A percentile compares a stretch with the other conserved stretches of the same genome.
These are phyloP conservation scores for Rhododendron kiyosumense DNA, from an alignment of 148 eudicot genomes.

Conservation along the genomic window DNA sequence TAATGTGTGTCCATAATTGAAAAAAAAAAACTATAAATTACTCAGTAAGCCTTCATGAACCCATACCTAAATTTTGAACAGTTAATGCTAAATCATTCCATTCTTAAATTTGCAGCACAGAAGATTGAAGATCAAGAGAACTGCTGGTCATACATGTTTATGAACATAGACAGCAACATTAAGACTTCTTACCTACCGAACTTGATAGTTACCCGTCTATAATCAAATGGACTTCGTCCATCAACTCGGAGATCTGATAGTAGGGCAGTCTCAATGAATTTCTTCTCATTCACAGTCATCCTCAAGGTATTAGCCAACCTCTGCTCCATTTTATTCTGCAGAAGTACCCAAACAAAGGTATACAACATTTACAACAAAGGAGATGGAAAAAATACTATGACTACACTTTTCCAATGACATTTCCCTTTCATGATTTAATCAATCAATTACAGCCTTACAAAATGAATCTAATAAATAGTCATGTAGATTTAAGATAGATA, in stretches of 20 bases:
- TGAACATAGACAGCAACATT: background rate
- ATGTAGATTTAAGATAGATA: background rate
- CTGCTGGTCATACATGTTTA: background rate
- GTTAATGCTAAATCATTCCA: background rate
- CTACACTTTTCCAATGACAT: background rate
- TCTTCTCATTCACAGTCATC: slow-evolving; percentile 83
- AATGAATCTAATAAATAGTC: background rate
- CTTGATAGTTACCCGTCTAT: slow-evolving; percentile 57
- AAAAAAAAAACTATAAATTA: background rate
- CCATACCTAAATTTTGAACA: background rate
- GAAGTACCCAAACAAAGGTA: background rate
- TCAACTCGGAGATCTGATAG: slow-evolving; percentile 69
- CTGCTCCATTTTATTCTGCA: slow-evolving; percentile 53
- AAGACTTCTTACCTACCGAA: slow-evolving; percentile 63
- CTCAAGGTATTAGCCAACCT: slow-evolving; percentile 71
- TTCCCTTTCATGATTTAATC: background rate
- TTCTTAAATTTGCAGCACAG: background rate
- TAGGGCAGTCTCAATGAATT: slow-evolving; percentile 74
- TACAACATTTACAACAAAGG: background rate
- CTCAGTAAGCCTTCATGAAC: background rate
- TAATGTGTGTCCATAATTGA: background rate
- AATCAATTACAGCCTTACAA: background rate
- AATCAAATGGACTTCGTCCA: slow-evolving; percentile 79
- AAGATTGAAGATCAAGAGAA: background rate
- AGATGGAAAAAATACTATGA: background rate